These are phyloP conservation scores for Magnolia kwangsiensis DNA, from an alignment of 164 flowering plant genomes.

Conservation along the genomic window DNA sequence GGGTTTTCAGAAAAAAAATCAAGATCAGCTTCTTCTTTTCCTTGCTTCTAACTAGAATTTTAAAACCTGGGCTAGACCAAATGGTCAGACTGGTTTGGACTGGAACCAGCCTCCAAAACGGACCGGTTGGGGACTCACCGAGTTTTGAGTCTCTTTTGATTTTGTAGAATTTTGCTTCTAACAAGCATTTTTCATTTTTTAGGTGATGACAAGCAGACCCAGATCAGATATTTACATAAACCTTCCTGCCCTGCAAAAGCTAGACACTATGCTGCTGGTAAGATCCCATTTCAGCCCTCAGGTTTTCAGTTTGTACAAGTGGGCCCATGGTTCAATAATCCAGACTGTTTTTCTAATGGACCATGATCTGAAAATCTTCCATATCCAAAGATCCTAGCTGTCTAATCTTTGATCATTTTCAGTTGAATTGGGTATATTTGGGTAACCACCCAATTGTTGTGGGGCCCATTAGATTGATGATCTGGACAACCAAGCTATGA, in stretches of 20 bases:
- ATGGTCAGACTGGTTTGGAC: too few relatives aligned
- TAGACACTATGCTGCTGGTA: conserved; percentile 87
- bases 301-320: neutral
- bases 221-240: conserved; percentile 77
- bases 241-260: conserved; percentile 87
- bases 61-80: neutral
- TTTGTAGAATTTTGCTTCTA: neutral
- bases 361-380: too few relatives aligned
- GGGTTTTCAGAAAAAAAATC: neutral
- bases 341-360: too few relatives aligned
- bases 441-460: too few relatives aligned
- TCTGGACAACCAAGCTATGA: too few relatives aligned
- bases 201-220: conserved; percentile 83
- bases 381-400: too few relatives aligned
- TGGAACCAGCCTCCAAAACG: too few relatives aligned
- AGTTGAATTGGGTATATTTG: too few relatives aligned
- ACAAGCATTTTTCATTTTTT: conserved; percentile 11
- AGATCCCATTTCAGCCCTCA: conserved; percentile 13
- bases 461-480: too few relatives aligned
- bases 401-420: too few relatives aligned
- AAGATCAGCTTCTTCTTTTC: neutral
- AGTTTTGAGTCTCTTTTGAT: neutral
- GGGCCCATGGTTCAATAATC: neutral
- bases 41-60: neutral
- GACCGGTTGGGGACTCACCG: too few relatives aligned